Conservation (phyloP, 2,329 filamentous ascomycete genomes). For the Talaromyces piceae region DNA sequence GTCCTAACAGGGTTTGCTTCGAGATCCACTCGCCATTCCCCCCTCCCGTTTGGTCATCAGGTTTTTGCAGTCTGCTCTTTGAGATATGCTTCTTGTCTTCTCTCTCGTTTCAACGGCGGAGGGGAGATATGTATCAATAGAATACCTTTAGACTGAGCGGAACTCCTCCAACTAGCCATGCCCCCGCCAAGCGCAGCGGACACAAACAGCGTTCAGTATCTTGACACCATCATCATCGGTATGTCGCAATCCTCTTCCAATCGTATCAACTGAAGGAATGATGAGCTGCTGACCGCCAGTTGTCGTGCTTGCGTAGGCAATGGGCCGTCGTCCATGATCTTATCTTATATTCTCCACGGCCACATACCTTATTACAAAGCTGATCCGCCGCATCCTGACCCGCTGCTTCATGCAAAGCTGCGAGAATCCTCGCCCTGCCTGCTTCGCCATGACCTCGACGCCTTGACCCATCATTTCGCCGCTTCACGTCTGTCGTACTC, state of each 20-base stretch:
- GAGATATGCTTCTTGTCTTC: background rate
- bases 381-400: slow-evolving; percentile 47
- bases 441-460: slow-evolving; percentile 40
- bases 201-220: no score
- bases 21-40: no score
- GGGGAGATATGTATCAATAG: no score
- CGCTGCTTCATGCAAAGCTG: slow-evolving; percentile 50
- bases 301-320: slow-evolving; percentile 40
- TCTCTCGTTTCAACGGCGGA: no score
- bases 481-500: slow-evolving; percentile 54
- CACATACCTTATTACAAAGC: slow-evolving; percentile 51
- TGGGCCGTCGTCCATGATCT: slow-evolving; percentile 54
- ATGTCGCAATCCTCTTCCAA: slow-evolving; percentile 19
- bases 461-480: slow-evolving; percentile 50
- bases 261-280: slow-evolving; percentile 7
- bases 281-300: slow-evolving; percentile 13
- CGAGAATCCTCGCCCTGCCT: slow-evolving; percentile 36
- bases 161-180: slow-evolving; percentile 14
- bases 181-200: slow-evolving; percentile 20
- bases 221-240: slow-evolving; percentile 40
- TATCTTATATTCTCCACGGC: slow-evolving; percentile 57
- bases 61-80: no score
- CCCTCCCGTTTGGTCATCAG: no score
- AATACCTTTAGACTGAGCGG: slow-evolving; percentile 3
- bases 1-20: no score